A percentile compares a stretch with the other conserved stretches of the same genome.
Conservation (phyloP, 1,284 basidiomycete genomes). For the Lentinus polychrous region DNA sequence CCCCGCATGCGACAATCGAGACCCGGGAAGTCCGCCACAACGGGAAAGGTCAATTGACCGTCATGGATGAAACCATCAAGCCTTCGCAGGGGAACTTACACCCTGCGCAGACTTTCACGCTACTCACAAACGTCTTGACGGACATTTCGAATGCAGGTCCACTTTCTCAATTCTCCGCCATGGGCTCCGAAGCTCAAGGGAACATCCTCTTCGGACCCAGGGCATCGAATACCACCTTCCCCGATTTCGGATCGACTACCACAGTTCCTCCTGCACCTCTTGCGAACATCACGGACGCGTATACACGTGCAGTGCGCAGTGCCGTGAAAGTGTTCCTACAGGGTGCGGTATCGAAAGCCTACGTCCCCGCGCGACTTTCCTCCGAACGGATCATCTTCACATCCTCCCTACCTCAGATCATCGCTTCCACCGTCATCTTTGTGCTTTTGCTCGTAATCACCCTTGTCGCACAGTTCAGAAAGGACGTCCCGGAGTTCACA, state of each 20-base stretch:
- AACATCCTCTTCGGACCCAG: slow-evolving; percentile 1
- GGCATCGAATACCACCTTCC: not conserved
- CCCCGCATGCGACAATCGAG: not conserved
- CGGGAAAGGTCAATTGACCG: slow-evolving; percentile 1
- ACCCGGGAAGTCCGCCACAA: slow-evolving; percentile 5
- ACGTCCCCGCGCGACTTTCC: slow-evolving; percentile 1
- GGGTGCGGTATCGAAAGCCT: slow-evolving; percentile 1
- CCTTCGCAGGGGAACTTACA: slow-evolving; percentile 1
- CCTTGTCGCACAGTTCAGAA: not conserved
- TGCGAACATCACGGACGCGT: not conserved
- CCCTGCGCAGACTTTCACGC: not conserved
- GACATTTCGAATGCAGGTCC: not conserved
- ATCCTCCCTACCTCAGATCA: slow-evolving; percentile 4
- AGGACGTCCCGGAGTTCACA: slow-evolving; percentile 1
- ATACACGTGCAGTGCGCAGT: not conserved
- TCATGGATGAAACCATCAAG: not conserved
- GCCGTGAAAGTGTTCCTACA: not conserved
- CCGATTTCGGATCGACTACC: not conserved
- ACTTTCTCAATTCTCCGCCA: not conserved
- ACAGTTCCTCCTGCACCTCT: not conserved
- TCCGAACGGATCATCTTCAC: slow-evolving; percentile 2
- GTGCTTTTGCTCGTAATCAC: not conserved
- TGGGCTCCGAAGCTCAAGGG: slow-evolving; percentile 2
- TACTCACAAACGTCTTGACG: not conserved
- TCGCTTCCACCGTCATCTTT: slow-evolving; percentile 5